phyloP scores from a whole-genome alignment of 2,329 filamentous ascomycete genomes.

The Venturia oleaginea region DNA sequence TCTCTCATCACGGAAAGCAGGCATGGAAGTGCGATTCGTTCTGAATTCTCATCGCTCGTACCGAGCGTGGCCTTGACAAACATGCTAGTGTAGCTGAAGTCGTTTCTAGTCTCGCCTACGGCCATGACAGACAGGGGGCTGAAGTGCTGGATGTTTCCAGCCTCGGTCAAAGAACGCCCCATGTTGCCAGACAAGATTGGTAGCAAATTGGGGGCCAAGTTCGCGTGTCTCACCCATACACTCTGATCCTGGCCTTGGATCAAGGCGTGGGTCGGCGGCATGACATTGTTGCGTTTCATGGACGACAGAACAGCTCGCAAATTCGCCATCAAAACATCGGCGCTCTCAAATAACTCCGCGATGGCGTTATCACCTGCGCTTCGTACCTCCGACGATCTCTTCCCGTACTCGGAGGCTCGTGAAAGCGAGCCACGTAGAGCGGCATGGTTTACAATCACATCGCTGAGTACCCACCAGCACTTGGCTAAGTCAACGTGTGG shows the following conservation, averaged over 20 bases:
- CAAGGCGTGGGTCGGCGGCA: conserved; percentile 56
- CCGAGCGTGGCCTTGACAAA: conserved; percentile 65
- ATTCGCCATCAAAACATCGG: conserved; percentile 51
- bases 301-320: conserved; percentile 68
- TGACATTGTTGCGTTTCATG: conserved; percentile 73
- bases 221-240: conserved; percentile 73
- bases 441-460: conserved; percentile 32
- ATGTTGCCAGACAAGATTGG: conserved; percentile 57
- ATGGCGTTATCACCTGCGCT: conserved; percentile 36
- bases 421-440: not conserved
- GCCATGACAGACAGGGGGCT: conserved; percentile 61
- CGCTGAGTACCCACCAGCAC: conserved; percentile 63
- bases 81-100: conserved; percentile 73
- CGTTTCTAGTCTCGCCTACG: conserved; percentile 61
- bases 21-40: conserved; percentile 61
- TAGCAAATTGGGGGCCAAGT: conserved; percentile 61
- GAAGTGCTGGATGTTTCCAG: conserved; percentile 30
- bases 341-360: conserved; percentile 38
- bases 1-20: conserved; percentile 67
- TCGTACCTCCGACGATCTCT: conserved; percentile 30
- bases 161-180: conserved; percentile 35
- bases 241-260: conserved; percentile 70
- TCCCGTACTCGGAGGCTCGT: conserved; percentile 3
- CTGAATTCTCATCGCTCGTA: conserved; percentile 60
- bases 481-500: conserved; percentile 81